Conservation (phyloP, 2,329 filamentous ascomycete genomes). For the Alternaria ethzedia region DNA sequence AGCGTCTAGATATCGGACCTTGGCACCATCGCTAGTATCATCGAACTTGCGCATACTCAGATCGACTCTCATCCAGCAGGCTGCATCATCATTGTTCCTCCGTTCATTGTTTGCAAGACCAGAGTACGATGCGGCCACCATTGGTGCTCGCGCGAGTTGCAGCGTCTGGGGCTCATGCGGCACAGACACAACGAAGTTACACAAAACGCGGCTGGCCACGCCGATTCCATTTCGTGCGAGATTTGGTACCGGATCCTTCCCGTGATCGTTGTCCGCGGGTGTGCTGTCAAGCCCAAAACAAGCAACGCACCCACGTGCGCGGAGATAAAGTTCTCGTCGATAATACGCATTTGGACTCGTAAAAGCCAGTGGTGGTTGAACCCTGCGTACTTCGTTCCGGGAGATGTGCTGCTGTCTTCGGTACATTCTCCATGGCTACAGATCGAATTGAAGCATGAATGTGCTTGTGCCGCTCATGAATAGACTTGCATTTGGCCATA, state of each 20-base stretch:
- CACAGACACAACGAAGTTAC: not conserved
- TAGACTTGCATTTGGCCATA: not conserved
- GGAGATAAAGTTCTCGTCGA: not conserved
- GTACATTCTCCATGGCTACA: not conserved
- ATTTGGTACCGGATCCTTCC: not conserved
- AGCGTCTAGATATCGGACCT: not conserved
- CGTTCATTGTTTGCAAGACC: not conserved
- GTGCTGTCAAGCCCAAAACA: not conserved
- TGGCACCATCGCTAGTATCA: accelerated
- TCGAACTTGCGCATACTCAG: accelerated
- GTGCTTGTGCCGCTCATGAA: not conserved
- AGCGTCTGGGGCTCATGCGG: not conserved
- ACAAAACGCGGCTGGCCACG: not conserved
- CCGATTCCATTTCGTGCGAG: not conserved
- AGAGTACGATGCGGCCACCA: not conserved
- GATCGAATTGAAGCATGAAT: not conserved
- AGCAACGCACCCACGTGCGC: not conserved
- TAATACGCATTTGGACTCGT: not conserved
- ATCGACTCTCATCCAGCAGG: accelerated
- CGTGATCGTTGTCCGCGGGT: not conserved
- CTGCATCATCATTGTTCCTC: not conserved
- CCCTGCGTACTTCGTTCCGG: not conserved
- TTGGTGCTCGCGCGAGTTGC: not conserved
- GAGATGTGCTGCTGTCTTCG: accelerated
- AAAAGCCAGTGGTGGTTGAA: not conserved